phyloP scores from a whole-genome alignment of 2,329 filamentous ascomycete genomes.

The Scytalidium sp. region DNA sequence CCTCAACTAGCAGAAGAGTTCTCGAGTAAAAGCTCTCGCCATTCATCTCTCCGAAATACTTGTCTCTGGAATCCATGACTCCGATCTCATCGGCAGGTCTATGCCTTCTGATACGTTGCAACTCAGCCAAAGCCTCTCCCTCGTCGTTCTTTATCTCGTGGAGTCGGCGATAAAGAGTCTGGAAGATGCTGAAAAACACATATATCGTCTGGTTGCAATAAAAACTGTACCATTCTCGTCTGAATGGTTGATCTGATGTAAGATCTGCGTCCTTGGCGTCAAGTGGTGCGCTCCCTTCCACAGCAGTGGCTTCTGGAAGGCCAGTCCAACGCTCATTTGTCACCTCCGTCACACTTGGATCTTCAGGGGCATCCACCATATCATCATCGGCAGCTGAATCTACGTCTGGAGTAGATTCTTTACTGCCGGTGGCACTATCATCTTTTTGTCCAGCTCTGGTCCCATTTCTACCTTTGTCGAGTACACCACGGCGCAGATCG shows the following conservation, averaged over 20 bases:
- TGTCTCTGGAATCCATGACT: conserved; percentile 73
- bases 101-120: conserved; percentile 67
- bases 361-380: conserved; percentile 58
- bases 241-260: conserved; percentile 77
- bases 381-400: conserved; percentile 78
- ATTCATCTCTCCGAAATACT: conserved; percentile 65
- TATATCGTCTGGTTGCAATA: conserved; percentile 91
- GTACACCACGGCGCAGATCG: conserved; percentile 78
- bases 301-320: conserved; percentile 52
- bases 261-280: conserved; percentile 57
- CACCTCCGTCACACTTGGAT: conserved; percentile 58
- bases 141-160: conserved; percentile 80
- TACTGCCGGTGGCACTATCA: conserved; percentile 76
- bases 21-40: conserved; percentile 76
- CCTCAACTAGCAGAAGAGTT: conserved; percentile 80
- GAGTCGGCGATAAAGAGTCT: conserved; percentile 84
- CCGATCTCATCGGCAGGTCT: conserved; percentile 84
- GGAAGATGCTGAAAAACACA: conserved; percentile 91
- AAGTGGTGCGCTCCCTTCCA: conserved; percentile 50
- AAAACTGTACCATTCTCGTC: conserved; percentile 79
- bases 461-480: conserved; percentile 73
- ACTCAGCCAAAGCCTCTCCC: conserved; percentile 67
- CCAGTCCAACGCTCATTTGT: conserved; percentile 65
- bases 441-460: conserved; percentile 73
- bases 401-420: conserved; percentile 84